Percentiles rank a stretch among this genome's conserved stretches.
These are phyloP conservation scores for Erodium texanum DNA, from an alignment of 441 rosid species.

Conservation along the genomic window DNA sequence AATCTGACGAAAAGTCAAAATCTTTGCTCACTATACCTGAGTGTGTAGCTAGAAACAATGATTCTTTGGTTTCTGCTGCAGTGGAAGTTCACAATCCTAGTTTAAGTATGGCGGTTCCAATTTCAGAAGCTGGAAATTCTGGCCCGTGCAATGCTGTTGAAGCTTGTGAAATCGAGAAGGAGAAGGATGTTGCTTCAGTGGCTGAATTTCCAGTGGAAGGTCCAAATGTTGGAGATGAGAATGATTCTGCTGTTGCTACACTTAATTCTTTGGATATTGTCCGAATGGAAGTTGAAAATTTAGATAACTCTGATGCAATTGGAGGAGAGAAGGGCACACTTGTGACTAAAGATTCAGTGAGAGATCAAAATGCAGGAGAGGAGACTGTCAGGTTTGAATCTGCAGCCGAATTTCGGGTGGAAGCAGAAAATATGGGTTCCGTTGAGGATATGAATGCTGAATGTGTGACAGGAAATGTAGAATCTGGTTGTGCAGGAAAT, in stretches of 20 bases:
- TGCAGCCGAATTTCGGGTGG: not conserved
- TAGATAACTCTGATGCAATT: not conserved
- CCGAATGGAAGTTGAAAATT: constrained; percentile 2
- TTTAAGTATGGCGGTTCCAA: not conserved
- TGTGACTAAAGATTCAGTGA: not conserved
- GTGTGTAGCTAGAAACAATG: constrained; percentile 9
- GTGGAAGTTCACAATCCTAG: not conserved
- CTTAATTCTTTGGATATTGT: not conserved
- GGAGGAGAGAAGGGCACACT: not conserved
- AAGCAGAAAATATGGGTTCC: constrained; percentile 10
- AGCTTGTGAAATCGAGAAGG: not conserved
- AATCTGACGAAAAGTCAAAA: not conserved
- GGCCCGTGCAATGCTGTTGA: not conserved
- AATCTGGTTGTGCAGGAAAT: constrained; percentile 1
- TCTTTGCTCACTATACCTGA: not conserved
- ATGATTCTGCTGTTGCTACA: not conserved
- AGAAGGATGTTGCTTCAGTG: not conserved
- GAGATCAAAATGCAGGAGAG: constrained; percentile 1
- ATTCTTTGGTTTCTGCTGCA: constrained; percentile 1
- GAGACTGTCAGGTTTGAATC: not conserved
- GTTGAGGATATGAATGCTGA: constrained; percentile 12
- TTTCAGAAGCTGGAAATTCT: constrained; percentile 9
- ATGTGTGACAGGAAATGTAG: constrained; percentile 13
- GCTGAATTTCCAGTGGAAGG: constrained; percentile 10
- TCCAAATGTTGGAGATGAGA: not conserved